These are phyloP conservation scores for Calophaca sinica DNA, from an alignment of 306 rosid genomes.

Conservation along the genomic window DNA sequence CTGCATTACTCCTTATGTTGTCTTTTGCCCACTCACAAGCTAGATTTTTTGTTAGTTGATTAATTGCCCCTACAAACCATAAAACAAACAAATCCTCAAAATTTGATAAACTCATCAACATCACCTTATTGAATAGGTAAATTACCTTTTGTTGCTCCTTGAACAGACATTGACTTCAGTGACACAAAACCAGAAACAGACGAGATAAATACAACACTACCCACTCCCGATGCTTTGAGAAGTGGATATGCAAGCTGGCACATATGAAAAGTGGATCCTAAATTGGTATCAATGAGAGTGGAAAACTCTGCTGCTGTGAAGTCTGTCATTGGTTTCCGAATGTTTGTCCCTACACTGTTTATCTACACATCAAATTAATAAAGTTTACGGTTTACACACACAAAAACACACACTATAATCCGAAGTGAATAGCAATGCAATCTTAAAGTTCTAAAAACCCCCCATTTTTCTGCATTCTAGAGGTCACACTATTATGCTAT, in stretches of 20 bases:
- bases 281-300: constrained; percentile 67
- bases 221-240: constrained; percentile 68
- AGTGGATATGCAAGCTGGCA: constrained; percentile 79
- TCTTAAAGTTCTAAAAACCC: background rate
- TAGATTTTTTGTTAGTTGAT: constrained; percentile 73
- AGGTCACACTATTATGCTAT: too few relatives aligned
- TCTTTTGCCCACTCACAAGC: constrained; percentile 91
- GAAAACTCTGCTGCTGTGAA: constrained; percentile 72
- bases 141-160: constrained; percentile 80
- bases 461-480: background rate
- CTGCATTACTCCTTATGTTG: constrained; percentile 77
- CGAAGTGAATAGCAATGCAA: constrained; percentile 6
- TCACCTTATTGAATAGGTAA: constrained; percentile 25
- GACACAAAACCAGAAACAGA: constrained; percentile 79
- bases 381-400: background rate
- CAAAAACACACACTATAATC: background rate
- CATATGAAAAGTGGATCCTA: constrained; percentile 75
- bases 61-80: constrained; percentile 67
- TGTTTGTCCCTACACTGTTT: constrained; percentile 80
- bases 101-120: constrained; percentile 16
- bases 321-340: constrained; percentile 69
- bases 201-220: constrained; percentile 72
- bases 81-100: constrained; percentile 34
- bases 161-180: constrained; percentile 80
- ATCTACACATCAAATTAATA: constrained; percentile 48